These are phyloP conservation scores for Sambucus nigra DNA, from an alignment of 129 eudicot genomes.

Conservation along the genomic window DNA sequence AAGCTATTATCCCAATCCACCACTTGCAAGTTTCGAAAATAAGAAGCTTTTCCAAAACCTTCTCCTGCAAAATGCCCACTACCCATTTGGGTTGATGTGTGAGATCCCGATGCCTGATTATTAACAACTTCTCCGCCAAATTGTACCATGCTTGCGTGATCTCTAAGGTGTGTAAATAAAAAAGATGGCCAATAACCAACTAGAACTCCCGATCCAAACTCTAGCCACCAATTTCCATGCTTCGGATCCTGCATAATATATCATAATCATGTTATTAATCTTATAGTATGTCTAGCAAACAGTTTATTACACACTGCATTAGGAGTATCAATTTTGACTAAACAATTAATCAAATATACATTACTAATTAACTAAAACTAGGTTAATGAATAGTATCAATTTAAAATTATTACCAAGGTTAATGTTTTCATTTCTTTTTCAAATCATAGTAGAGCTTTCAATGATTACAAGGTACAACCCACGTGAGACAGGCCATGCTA, in stretches of 20 bases:
- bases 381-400: too few relatives aligned
- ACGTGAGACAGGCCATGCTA: too few relatives aligned
- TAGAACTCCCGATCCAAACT: constrained; percentile 65
- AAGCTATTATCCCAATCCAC: constrained; percentile 90
- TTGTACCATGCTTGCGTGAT: constrained; percentile 83
- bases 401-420: neutral
- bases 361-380: too few relatives aligned
- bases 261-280: too few relatives aligned
- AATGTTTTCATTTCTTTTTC: neutral
- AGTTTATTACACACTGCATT: too few relatives aligned
- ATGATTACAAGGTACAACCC: too few relatives aligned
- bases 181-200: constrained; percentile 96
- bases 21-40: constrained; percentile 71
- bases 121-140: constrained; percentile 89
- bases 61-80: constrained; percentile 90
- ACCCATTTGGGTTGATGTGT: constrained; percentile 90
- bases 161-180: constrained; percentile 61
- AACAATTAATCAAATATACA: too few relatives aligned
- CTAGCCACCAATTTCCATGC: constrained; percentile 98
- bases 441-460: too few relatives aligned
- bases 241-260: constrained; percentile 60
- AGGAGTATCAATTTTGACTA: too few relatives aligned
- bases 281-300: too few relatives aligned
- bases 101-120: constrained; percentile 35
- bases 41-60: constrained; percentile 83